A percentile compares a stretch with the other conserved stretches of the same genome.
Evolutionary conservation across 805 yeast species (phyloP).

Genomic region (Teunomyces lycoperdinae): DNA sequence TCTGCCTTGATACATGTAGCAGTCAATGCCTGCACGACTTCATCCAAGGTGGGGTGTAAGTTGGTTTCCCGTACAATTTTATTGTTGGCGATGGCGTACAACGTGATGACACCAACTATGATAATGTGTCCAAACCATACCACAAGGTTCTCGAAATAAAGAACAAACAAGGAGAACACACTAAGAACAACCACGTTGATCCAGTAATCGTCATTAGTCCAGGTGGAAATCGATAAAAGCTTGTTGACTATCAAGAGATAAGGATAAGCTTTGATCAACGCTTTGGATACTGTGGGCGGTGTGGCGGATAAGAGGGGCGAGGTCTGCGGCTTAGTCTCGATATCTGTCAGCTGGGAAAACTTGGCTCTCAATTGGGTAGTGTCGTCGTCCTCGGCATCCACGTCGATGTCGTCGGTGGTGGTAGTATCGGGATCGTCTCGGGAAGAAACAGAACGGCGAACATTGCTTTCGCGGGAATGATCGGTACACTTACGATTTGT

Average conservation of each 20-base stretch:
- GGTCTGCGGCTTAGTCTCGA: slow-evolving; percentile 42
- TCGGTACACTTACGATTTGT: neutral
- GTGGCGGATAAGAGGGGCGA: slow-evolving; percentile 86
- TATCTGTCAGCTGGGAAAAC: slow-evolving; percentile 7
- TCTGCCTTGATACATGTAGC: slow-evolving; percentile 75
- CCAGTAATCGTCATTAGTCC: slow-evolving; percentile 90
- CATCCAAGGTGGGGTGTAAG: slow-evolving; percentile 79
- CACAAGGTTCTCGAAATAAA: slow-evolving; percentile 76
- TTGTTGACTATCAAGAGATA: slow-evolving; percentile 73
- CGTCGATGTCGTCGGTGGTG: neutral
- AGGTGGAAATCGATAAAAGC: slow-evolving; percentile 69
- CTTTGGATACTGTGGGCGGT: slow-evolving; percentile 86
- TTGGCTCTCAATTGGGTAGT: slow-evolving; percentile 11
- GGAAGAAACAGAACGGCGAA: neutral
- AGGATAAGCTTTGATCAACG: slow-evolving; percentile 81
- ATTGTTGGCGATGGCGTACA: slow-evolving; percentile 58
- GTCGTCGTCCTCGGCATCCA: slow-evolving; percentile 10
- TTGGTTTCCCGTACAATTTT: slow-evolving; percentile 57
- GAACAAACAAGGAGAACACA: slow-evolving; percentile 52
- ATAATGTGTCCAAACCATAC: slow-evolving; percentile 81
- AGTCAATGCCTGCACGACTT: slow-evolving; percentile 73
- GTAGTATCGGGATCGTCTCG: neutral
- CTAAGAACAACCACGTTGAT: slow-evolving; percentile 61
- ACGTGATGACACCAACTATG: slow-evolving; percentile 57
- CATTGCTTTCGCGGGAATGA: neutral